These are phyloP conservation scores for Saccharomycopsis microspora DNA, from an alignment of 805 yeast genomes.

Conservation along the genomic window DNA sequence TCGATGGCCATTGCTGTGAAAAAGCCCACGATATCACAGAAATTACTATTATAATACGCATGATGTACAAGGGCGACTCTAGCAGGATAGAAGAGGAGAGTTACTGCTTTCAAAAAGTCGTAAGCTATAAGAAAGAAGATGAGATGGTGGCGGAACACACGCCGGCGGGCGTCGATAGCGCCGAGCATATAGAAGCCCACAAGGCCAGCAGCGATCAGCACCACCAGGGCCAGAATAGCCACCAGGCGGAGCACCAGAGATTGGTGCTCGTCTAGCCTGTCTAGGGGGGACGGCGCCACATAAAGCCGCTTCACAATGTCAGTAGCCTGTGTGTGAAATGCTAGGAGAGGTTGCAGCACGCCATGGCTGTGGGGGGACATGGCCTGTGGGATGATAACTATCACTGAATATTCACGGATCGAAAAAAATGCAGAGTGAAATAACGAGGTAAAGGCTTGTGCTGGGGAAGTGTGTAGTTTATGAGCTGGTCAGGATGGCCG, in stretches of 20 bases:
- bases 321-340: too few relatives aligned
- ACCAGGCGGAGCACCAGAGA: slow-evolving; percentile 17
- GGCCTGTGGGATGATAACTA: too few relatives aligned
- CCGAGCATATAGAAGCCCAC: slow-evolving; percentile 46
- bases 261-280: slow-evolving; percentile 6
- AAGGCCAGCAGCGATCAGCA: slow-evolving; percentile 43
- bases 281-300: slow-evolving; percentile 7
- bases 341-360: background rate
- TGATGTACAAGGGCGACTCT: slow-evolving; percentile 33
- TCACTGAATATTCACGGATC: background rate
- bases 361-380: slow-evolving; percentile 11
- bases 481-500: too few relatives aligned
- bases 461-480: background rate
- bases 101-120: slow-evolving; percentile 64
- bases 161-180: slow-evolving; percentile 51
- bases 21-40: slow-evolving; percentile 65
- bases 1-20: slow-evolving; percentile 72
- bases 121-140: slow-evolving; percentile 56
- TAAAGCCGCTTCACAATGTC: too few relatives aligned
- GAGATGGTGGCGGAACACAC: slow-evolving; percentile 60
- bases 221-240: slow-evolving; percentile 37
- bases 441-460: background rate
- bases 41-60: slow-evolving; percentile 35
- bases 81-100: slow-evolving; percentile 59
- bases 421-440: background rate